phyloP scores from a whole-genome alignment of 2,329 filamentous ascomycete species.

The Fusarium illudens region DNA sequence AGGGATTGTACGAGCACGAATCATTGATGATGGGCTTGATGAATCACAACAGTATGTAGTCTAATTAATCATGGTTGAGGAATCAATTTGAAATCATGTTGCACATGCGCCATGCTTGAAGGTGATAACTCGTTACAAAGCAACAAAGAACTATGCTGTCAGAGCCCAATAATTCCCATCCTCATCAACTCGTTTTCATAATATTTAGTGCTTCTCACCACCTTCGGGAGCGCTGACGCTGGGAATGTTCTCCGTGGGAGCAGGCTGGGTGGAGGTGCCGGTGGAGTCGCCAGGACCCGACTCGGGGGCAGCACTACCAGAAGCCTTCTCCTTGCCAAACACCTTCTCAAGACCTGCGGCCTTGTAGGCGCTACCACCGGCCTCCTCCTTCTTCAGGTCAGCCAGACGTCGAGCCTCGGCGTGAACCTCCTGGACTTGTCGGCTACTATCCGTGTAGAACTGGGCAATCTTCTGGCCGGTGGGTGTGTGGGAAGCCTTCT shows the following conservation, averaged over 20 bases:
- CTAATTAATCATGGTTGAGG: conserved; percentile 20
- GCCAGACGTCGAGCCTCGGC: conserved; percentile 88
- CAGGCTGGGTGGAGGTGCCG: conserved; percentile 33
- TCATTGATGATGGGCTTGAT: conserved; percentile 8
- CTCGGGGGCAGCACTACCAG: conserved; percentile 27
- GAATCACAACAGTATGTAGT: conserved; percentile 11
- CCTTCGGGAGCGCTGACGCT: conserved; percentile 37
- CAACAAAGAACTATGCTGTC: conserved; percentile 8
- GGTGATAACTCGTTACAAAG: conserved; percentile 35
- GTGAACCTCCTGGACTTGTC: conserved; percentile 95
- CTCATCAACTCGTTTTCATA: conserved; percentile 8
- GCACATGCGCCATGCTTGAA: conserved; percentile 28
- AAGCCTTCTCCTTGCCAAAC: conserved; percentile 61
- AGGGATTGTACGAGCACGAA: neutral
- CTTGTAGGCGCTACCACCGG: conserved; percentile 67
- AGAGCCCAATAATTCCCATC: conserved; percentile 4
- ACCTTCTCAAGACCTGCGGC: conserved; percentile 65
- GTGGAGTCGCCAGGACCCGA: conserved; percentile 22
- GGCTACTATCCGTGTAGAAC: conserved; percentile 86
- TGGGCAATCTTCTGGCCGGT: conserved; percentile 87
- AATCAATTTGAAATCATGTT: conserved; percentile 29
- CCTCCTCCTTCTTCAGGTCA: conserved; percentile 79
- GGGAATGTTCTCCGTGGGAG: conserved; percentile 31
- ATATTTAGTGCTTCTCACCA: conserved; percentile 31
- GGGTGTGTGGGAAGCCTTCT: conserved; percentile 87